A percentile compares a stretch with the other conserved stretches of the same genome.
Evolutionary conservation across 2,329 filamentous ascomycete genomes (phyloP).

Genomic region (Epichloe typhina): DNA sequence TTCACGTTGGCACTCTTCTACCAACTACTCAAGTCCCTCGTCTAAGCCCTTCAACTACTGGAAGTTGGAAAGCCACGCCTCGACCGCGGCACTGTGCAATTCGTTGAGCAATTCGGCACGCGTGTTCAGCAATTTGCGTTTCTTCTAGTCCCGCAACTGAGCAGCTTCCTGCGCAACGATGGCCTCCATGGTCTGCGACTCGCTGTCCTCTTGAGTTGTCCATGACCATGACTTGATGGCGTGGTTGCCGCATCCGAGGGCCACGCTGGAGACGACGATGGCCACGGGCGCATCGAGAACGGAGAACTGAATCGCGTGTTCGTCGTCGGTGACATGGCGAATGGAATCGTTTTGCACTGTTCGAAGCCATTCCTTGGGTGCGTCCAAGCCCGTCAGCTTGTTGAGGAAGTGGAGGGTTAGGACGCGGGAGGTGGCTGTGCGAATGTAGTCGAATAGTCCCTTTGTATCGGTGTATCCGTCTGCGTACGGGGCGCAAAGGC

Average conservation of each 20-base stretch:
- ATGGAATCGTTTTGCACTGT: conserved; percentile 21
- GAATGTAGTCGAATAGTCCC: conserved; percentile 33
- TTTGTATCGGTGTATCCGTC: conserved; percentile 31
- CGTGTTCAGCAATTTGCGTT: neutral
- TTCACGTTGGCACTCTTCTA: neutral
- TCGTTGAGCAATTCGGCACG: neutral
- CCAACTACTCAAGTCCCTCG: neutral
- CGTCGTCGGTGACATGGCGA: conserved; percentile 14
- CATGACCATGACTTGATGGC: conserved; percentile 18
- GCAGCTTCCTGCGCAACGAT: conserved; percentile 11
- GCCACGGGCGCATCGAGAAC: conserved; percentile 12
- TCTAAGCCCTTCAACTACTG: neutral
- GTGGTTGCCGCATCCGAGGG: conserved; percentile 8
- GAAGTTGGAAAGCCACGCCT: neutral
- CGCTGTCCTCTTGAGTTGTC: conserved; percentile 10
- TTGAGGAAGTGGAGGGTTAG: conserved; percentile 24
- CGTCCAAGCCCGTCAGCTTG: conserved; percentile 7
- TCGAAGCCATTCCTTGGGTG: conserved; percentile 15
- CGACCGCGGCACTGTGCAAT: neutral
- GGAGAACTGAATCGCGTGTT: conserved; percentile 19
- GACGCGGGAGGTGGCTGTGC: conserved; percentile 27
- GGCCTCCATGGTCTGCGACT: conserved; percentile 11
- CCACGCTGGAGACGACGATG: conserved; percentile 13
- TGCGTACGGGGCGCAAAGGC: conserved; percentile 28
- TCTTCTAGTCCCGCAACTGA: conserved; percentile 10